phyloP scores from a whole-genome alignment of 2,329 filamentous ascomycete species.

The Xylariaceae sp. region DNA sequence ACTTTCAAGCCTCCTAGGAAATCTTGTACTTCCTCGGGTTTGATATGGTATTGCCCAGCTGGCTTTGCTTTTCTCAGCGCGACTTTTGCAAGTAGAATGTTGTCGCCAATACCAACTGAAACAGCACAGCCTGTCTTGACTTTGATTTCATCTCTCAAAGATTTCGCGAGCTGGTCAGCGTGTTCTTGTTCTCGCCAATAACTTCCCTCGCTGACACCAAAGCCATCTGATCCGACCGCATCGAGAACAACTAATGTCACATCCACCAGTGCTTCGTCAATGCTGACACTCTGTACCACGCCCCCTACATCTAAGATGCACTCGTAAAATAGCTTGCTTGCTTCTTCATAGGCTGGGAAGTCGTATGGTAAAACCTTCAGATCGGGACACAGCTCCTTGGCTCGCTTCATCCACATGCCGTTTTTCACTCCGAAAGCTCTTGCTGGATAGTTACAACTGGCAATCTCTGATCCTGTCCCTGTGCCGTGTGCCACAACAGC shows the following conservation, averaged over 20 bases:
- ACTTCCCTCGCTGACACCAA: conserved; percentile 62
- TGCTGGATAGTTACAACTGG: conserved; percentile 94
- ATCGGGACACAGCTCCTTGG: conserved; percentile 77
- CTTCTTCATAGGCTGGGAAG: conserved; percentile 90
- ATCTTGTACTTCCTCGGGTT: conserved; percentile 72
- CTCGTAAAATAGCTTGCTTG: conserved; percentile 84
- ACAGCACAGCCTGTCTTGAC: conserved; percentile 78
- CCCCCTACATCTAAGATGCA: conserved; percentile 77
- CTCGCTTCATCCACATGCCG: conserved; percentile 99
- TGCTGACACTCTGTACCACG: conserved; percentile 90
- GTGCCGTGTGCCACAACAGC: conserved; percentile 84
- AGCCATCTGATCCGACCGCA: conserved; percentile 64
- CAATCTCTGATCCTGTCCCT: conserved; percentile 88
- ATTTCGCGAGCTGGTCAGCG: conserved; percentile 67
- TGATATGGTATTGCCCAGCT: conserved; percentile 86
- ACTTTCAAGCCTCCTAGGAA: conserved; percentile 77
- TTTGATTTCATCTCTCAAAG: conserved; percentile 68
- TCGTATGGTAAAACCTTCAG: conserved; percentile 93
- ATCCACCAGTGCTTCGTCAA: conserved; percentile 92
- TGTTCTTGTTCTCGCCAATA: conserved; percentile 76
- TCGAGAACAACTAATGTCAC: conserved; percentile 68
- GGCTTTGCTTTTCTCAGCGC: conserved; percentile 91
- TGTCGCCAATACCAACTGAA: conserved; percentile 87
- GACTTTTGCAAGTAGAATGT: conserved; percentile 87
- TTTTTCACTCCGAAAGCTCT: conserved; percentile 86